Conservation (phyloP, 2,329 filamentous ascomycete genomes). For the Lecanicillium sp. region DNA sequence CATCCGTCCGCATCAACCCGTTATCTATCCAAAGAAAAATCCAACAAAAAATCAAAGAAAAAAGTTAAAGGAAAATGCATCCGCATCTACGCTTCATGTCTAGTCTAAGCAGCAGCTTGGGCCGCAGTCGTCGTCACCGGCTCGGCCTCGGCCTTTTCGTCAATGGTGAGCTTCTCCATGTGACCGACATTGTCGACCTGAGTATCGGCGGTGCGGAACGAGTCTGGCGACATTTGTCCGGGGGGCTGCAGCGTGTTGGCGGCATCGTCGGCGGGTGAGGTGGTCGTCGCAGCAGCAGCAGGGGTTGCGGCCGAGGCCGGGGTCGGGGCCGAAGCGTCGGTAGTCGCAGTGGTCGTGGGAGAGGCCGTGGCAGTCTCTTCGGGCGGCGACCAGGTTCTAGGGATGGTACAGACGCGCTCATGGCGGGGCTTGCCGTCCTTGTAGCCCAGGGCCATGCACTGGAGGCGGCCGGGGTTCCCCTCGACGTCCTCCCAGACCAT, state of each 20-base stretch:
- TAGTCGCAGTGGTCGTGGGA: background rate
- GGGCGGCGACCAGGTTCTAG: conserved; percentile 34
- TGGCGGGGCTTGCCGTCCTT: conserved; percentile 37
- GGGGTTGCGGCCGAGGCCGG: conserved; percentile 14
- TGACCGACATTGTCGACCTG: conserved; percentile 23
- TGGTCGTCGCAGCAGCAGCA: background rate
- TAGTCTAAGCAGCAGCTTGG: conserved; percentile 1
- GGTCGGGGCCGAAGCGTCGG: background rate
- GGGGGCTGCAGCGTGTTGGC: background rate
- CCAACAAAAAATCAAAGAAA: background rate
- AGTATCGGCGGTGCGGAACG: conserved; percentile 22
- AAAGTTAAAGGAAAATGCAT: background rate
- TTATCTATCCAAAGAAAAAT: background rate
- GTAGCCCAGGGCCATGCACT: conserved; percentile 49
- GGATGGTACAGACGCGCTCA: conserved; percentile 46
- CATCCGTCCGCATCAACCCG: background rate
- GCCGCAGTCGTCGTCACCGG: background rate
- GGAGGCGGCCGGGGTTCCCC: conserved; percentile 39
- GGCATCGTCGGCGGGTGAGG: background rate
- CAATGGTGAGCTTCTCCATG: conserved; percentile 28
- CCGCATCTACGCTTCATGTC: background rate
- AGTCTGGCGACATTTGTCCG: conserved; percentile 18
- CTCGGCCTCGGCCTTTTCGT: conserved; percentile 16
- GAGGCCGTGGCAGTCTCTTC: conserved; percentile 14
- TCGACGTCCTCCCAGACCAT: conserved; percentile 48